Conservation (phyloP, 208 protist genomes). For the Wallacemonas collosoma region DNA sequence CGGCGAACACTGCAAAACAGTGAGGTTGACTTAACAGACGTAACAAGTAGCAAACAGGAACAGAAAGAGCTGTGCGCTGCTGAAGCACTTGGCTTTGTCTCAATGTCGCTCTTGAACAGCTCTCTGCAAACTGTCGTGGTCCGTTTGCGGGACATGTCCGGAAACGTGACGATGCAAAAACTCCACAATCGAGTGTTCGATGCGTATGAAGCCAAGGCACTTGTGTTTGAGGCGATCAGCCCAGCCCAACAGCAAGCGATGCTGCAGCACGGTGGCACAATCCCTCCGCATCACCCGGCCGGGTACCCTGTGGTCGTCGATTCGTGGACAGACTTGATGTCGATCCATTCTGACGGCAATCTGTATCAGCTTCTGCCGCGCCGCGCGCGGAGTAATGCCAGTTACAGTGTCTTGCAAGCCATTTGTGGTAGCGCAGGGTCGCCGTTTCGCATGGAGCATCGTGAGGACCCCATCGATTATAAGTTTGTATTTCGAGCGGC, state of each 20-base stretch:
- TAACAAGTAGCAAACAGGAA: no score
- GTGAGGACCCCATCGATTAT: slow-evolving; percentile 84
- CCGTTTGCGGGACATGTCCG: slow-evolving; percentile 79
- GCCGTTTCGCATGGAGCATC: slow-evolving; percentile 86
- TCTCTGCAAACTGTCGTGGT: slow-evolving; percentile 87
- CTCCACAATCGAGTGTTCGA: slow-evolving; percentile 92
- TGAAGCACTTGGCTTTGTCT: no score
- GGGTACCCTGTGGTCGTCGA: slow-evolving; percentile 80
- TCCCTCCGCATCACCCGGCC: slow-evolving; percentile 77
- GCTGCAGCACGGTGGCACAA: slow-evolving; percentile 56
- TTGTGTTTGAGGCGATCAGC: slow-evolving; percentile 86
- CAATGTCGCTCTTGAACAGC: slow-evolving; percentile 85
- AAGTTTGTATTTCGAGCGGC: slow-evolving; percentile 83
- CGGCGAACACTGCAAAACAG: no score
- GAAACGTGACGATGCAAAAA: slow-evolving; percentile 88
- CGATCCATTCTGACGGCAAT: slow-evolving; percentile 71
- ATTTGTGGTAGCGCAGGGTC: slow-evolving; percentile 82
- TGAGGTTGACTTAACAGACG: no score
- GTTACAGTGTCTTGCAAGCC: slow-evolving; percentile 71
- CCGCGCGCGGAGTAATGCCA: slow-evolving; percentile 67
- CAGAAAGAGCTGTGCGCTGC: no score
- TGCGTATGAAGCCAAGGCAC: slow-evolving; percentile 88
- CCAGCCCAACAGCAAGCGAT: slow-evolving; percentile 78
- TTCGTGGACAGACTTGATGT: slow-evolving; percentile 74
- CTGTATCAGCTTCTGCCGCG: slow-evolving; percentile 85